phyloP scores from a whole-genome alignment of 805 yeast species.

The Blastobotrys parvus region DNA sequence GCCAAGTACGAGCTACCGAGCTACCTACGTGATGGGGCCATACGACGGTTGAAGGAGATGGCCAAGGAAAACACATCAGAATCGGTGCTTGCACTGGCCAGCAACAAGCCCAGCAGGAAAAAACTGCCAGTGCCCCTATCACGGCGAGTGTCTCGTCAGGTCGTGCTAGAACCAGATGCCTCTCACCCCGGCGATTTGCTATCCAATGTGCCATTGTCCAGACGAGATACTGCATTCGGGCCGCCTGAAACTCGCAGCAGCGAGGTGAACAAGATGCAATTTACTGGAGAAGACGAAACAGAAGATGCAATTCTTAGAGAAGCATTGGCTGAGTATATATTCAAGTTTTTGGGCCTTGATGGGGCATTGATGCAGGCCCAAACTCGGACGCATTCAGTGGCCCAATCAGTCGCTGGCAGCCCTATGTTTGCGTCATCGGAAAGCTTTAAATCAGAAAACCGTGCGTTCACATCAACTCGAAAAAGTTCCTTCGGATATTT shows the following conservation, averaged over 20 bases:
- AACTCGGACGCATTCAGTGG: slow-evolving; percentile 1
- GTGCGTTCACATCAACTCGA: slow-evolving; percentile 4
- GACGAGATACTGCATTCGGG: slow-evolving; percentile 8
- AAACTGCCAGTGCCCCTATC: slow-evolving; percentile 5
- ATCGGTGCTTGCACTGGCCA: background rate
- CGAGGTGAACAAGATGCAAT: slow-evolving; percentile 19
- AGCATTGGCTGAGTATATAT: slow-evolving; percentile 65
- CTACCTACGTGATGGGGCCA: slow-evolving; percentile 51
- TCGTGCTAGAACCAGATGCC: slow-evolving; percentile 27
- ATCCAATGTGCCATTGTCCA: slow-evolving; percentile 59
- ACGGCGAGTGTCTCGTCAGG: slow-evolving; percentile 15
- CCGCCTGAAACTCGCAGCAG: slow-evolving; percentile 5
- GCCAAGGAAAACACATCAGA: background rate
- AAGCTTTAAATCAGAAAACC: background rate
- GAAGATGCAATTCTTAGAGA: slow-evolving; percentile 57
- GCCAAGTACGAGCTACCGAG: slow-evolving; percentile 48
- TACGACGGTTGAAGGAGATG: slow-evolving; percentile 33
- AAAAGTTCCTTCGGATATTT: slow-evolving; percentile 5
- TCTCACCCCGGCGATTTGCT: slow-evolving; percentile 80
- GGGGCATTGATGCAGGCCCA: slow-evolving; percentile 18
- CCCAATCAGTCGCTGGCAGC: slow-evolving; percentile 16
- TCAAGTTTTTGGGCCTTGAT: slow-evolving; percentile 58
- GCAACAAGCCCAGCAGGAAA: slow-evolving; percentile 1
- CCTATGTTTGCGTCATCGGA: slow-evolving; percentile 13
- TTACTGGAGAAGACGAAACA: slow-evolving; percentile 59